Percentiles rank a stretch among this genome's conserved stretches.
phyloP scores from a whole-genome alignment of 2,329 filamentous ascomycete species.

The Clonostachys sp. region DNA sequence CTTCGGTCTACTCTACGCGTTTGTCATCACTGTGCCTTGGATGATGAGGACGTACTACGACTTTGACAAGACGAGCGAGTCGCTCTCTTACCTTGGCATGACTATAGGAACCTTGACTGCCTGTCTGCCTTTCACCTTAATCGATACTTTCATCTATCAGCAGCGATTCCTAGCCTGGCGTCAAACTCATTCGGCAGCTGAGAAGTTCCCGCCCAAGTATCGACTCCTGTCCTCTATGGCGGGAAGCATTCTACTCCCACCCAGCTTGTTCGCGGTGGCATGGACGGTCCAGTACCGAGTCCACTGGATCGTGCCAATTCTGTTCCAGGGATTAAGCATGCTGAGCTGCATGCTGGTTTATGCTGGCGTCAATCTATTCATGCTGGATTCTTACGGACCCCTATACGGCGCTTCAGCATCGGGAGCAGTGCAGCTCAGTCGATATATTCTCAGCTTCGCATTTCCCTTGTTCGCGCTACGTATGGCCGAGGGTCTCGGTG shows the following conservation, averaged over 20 bases:
- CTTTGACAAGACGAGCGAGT: conserved; percentile 55
- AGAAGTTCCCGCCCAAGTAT: conserved; percentile 58
- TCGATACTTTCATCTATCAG: conserved; percentile 52
- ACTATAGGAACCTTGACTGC: conserved; percentile 61
- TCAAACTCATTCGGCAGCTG: conserved; percentile 39
- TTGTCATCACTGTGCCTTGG: conserved; percentile 59
- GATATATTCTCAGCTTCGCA: conserved; percentile 54
- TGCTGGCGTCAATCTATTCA: conserved; percentile 16
- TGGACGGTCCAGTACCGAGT: conserved; percentile 43
- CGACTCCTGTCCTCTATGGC: conserved; percentile 58
- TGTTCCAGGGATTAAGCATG: conserved; percentile 16
- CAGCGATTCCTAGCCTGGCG: conserved; percentile 40
- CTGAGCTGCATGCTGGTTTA: conserved; percentile 17
- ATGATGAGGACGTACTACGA: conserved; percentile 58
- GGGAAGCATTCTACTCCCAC: conserved; percentile 56
- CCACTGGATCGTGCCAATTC: conserved; percentile 14
- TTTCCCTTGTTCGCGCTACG: conserved; percentile 38
- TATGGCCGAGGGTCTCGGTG: conserved; percentile 31
- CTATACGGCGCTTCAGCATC: conserved; percentile 17
- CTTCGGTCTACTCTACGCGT: conserved; percentile 53
- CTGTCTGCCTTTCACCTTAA: conserved; percentile 26
- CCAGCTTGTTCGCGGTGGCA: conserved; percentile 64
- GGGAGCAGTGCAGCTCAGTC: conserved; percentile 14
- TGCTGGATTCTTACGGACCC: conserved; percentile 18
- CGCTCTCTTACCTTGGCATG: conserved; percentile 65